A percentile compares a stretch with the other conserved stretches of the same genome.
phyloP scores from a whole-genome alignment of 225 moss, liverwort and hornwort genomes.

The Physcomitrium patens region DNA sequence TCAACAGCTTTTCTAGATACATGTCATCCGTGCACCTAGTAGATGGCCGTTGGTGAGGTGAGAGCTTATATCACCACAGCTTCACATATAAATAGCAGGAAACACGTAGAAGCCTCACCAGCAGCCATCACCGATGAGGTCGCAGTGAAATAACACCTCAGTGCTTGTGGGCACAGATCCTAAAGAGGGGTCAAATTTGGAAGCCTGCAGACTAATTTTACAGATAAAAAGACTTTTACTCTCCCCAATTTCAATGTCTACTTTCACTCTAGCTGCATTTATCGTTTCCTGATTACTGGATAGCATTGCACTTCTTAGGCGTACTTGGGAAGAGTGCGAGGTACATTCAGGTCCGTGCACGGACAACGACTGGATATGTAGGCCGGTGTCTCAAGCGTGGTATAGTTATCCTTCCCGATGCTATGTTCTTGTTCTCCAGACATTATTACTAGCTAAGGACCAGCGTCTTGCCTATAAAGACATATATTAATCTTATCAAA shows the following conservation, averaged over 20 bases:
- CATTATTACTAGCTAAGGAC: too few species aligned
- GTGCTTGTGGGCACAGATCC: slow-evolving; percentile 31
- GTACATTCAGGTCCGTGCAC: too few species aligned
- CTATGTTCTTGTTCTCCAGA: too few species aligned
- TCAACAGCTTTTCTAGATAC: slow-evolving; percentile 24
- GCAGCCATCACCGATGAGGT: slow-evolving; percentile 43
- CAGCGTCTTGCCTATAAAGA: too few species aligned
- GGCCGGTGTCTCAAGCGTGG: too few species aligned
- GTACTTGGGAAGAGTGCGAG: too few species aligned
- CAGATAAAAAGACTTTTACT: slow-evolving; percentile 12
- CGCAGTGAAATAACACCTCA: slow-evolving; percentile 19
- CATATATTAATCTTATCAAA: too few species aligned
- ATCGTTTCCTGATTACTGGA: too few species aligned
- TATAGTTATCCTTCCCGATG: too few species aligned
- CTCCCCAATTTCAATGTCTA: background rate
- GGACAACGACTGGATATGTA: too few species aligned
- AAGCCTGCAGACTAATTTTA: slow-evolving; percentile 30
- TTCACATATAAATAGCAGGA: slow-evolving; percentile 19
- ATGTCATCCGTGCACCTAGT: slow-evolving; percentile 38
- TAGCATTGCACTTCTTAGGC: too few species aligned
- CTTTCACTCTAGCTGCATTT: too few species aligned
- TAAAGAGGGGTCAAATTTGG: slow-evolving; percentile 29
- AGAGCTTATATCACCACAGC: slow-evolving; percentile 20
- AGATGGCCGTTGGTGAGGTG: slow-evolving; percentile 50
- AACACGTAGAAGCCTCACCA: slow-evolving; percentile 29